Base-by-base conservation (phyloP, 768 basidiomycete species). In the Suillus occidentalis region DNA sequence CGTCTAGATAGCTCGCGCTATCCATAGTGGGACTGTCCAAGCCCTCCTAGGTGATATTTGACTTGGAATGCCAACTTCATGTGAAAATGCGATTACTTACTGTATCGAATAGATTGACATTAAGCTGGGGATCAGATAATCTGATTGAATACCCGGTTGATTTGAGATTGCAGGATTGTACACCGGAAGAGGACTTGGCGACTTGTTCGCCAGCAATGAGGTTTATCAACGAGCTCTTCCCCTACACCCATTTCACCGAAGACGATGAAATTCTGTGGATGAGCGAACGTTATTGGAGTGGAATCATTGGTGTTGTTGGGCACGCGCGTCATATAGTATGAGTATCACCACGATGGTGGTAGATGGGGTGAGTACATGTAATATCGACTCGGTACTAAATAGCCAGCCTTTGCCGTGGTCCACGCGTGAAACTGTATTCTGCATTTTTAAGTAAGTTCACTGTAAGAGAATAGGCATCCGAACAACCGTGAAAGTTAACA, bases 1-100 rank as follows among this genome's bases (percentile, higher is more conserved):
- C 69, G 14, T 68, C 65, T 52, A 69, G 70, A 55, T 71, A 76
- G 52, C 68, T 34, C 4, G 31, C 25, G 60, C 73, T 67, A 2
- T 69, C 72, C 62, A 71, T 69, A 14, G 70, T 66, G 40, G 72
- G 69, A 25, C 73, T 75, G 60, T 77, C 73, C 28, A 78, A 69
- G 36, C 77, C 76, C 10, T 18, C 31, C 53, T 55, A 18, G 4
- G 34, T 12, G 18, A n/a, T 20, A 6, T n/a, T 9, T n/a, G 18
- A 55, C 31, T 55, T 55, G 20, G 53, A 34, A 34, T 20, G 12
- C 53, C 31, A 53, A 16, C 13, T 20, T 20, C 18, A 34, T 34
- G 50, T 49, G 12, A 5, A 20, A 6, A 31, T 55, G 50, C 53
- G 5, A 34, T 34, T 20, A 20, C 53, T 34, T 55, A 34, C 53